Percentiles rank a stretch among this genome's conserved stretches.
phyloP scores from a whole-genome alignment of 805 yeast species.

The Zygoascus ofunaensis region DNA sequence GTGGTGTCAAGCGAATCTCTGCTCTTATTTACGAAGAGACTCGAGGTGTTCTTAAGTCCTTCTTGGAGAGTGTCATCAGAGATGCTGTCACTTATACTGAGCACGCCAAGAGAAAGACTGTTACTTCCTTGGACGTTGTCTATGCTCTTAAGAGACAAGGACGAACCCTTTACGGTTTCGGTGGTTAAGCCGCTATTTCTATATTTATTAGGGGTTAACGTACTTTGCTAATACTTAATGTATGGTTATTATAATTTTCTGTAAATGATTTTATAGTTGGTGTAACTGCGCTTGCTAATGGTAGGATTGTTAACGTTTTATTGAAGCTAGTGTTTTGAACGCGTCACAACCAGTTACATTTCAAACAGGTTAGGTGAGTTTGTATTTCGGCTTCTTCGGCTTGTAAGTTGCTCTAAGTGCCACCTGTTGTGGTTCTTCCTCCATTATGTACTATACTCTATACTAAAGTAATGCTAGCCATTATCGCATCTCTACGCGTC shows the following conservation, averaged over 20 bases:
- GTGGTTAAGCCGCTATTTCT: conserved; percentile 60
- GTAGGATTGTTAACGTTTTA: not conserved
- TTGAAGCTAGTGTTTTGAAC: too few relatives aligned
- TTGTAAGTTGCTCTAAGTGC: too few relatives aligned
- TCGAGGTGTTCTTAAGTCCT: conserved; percentile 90
- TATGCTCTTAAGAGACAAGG: conserved; percentile 99
- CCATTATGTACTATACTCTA: too few relatives aligned
- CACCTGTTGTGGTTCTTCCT: too few relatives aligned
- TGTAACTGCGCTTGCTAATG: too few relatives aligned
- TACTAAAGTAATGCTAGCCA: too few relatives aligned
- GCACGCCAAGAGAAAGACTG: conserved; percentile 99
- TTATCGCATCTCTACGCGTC: too few relatives aligned
- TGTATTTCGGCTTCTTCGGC: too few relatives aligned
- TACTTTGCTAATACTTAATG: not conserved
- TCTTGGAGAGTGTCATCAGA: conserved; percentile 95
- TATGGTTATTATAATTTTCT: not conserved
- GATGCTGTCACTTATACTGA: conserved; percentile 99
- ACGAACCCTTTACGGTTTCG: conserved; percentile 99
- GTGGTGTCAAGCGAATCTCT: conserved; percentile 99
- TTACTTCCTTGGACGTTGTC: conserved; percentile 96
- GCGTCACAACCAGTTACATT: too few relatives aligned
- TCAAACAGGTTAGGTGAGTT: too few relatives aligned
- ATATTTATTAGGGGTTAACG: not conserved
- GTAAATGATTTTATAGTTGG: not conserved
- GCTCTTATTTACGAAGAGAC: conserved; percentile 98